Evolutionary conservation across 2,329 filamentous ascomycete genomes (phyloP), one percentile per base, ranked within the genome.

Genomic region (Arthrobotrys entomopaga): DNA sequence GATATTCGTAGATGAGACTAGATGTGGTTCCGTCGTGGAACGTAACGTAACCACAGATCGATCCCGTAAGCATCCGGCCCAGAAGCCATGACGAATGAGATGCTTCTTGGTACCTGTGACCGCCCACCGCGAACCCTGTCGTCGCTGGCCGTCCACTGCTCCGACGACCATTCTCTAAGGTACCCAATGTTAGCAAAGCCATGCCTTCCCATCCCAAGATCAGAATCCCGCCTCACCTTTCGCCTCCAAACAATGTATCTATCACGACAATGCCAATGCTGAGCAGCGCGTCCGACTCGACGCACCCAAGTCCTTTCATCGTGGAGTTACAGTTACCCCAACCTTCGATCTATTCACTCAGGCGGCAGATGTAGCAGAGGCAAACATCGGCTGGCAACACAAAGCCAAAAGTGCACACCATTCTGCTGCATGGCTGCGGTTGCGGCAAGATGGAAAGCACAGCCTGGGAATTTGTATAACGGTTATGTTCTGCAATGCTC

Each of bases 1-100:
- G 80, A 80, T 42, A 81, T 80, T 16, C 83, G 82, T 13, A 86
- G 80, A 80, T 81, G 85, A 65, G 81, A 89, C 87, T 81, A 78
- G 72, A 3, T 75, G 75, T 40, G 29, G 7, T 34, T 34, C 10
- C 29, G 29, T 34, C 29, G 6, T 34, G 29, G 5, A 34, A 34
- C 29, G 29, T n/a, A 34, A 34, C 29, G 29, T n/a, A 16, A 8
- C 54, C 15, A 19, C 1, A 19, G 54, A 50, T 2, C 4, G 19
- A n/a, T 26, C 40, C 19, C 20, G 48, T 50, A 7, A 52, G 40
- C 34, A n/a, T 53, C 26, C 46, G 15, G 34, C 19, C 19, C 46
- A 13, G 11, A 40, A 42, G 13, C 34, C n/a, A 40, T 5, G 29
- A 19, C 15, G 3, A 13, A n/a, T 22, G 34, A 46, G 40, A 34